Base-by-base conservation (phyloP, 257 asterid species). In the Lavandula angustifolia region DNA sequence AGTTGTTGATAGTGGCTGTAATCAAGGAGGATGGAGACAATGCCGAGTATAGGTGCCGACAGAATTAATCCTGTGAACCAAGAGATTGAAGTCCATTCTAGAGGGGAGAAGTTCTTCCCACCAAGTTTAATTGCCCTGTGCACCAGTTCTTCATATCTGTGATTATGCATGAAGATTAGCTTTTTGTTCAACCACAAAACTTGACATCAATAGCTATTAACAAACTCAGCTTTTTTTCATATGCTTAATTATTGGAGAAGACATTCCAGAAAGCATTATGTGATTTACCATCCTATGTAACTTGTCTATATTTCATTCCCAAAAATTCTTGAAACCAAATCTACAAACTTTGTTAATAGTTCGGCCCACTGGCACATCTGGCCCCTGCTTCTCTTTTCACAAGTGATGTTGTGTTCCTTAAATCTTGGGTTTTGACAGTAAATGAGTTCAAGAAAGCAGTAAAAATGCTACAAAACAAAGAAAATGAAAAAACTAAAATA, bases 31-130 rank as follows among this genome's bases (percentile, higher is more conserved):
- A 80, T 49, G 3, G 98, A 81, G 10, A 84, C 76, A 1, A 80
- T 22, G 40, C 80, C 82, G 2, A 91, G 91, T 22, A 86, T 44
- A 1, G 95, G 98, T 8, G 95, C 87, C 41, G 95, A 84, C 0
- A 91, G 76, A 40, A 91, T 57, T 13, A 88, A 82, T 27, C 98
- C 98, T 8, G 79, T 61, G 55, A 82, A 66, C 98, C 98, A 91
- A 43, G 96, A 84, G 55, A 86, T 50, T 9, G 98, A 82, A 31
- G 96, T 88, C 98, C 96, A 84, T 48, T 77, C 79, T 4, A 91
- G 71, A 17, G 98, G 76, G 56, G 98, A 88, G 41, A 87, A 73
- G 3, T 67, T 74, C n/a, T 34, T 62, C 57, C 47, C 41, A 13
- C 84, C 82, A 17, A 88, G 67, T 56, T 75, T 78, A 46, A 91